Evolutionary conservation across 1,284 basidiomycete genomes (phyloP), one percentile per base, ranked within the genome.

Genomic region (Porodaedalea pini): DNA sequence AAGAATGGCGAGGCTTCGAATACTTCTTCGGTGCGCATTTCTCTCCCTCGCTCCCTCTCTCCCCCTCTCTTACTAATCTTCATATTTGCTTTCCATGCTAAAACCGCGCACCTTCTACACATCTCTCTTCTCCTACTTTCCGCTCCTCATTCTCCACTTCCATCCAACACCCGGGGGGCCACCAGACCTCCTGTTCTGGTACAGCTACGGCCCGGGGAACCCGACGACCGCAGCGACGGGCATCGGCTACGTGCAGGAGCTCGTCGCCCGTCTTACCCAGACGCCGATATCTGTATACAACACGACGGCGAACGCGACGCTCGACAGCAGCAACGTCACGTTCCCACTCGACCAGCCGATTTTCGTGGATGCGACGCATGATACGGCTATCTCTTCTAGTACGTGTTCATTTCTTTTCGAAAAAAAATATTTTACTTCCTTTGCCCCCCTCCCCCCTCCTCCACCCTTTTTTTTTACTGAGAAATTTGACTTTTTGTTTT

Each of bases 321-420:
- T 94, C 31, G 84, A 89, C 65, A 63, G 71, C 1, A 76, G 80
- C 10, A 80, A 83, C 0, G 64, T 64, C 1, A 90, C 88, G 0
- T 94, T 94, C 71, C 92, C 92, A 5, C 76, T 90, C 8, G 67
- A 84, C 64, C 78, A 81, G 48, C 76, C 75, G 2, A 67, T 90
- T 54, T 90, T 86, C 62, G 83, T 79, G n/a, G 90, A 93, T 69
- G 91, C 92, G 68, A 85, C 87, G 17, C 89, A 92, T 68, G 91
- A 92, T 57, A 74, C 74, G 2, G 69, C 75, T 32, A 71, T 79
- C 49, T 61, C 71, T 36, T 67, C 71, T 4, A 72, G 78, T 76
- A 57, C 54, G 71, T 64, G 4, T 17, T 27, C 11, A 15, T 21
- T 7, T 8, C 32, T 51, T 31, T 48, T n/a, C n/a, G n/a, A n/a